Evolutionary conservation across 345 rosid genomes (phyloP), one percentile per base, ranked within the genome.

Genomic region (Hypericum androsaemum): DNA sequence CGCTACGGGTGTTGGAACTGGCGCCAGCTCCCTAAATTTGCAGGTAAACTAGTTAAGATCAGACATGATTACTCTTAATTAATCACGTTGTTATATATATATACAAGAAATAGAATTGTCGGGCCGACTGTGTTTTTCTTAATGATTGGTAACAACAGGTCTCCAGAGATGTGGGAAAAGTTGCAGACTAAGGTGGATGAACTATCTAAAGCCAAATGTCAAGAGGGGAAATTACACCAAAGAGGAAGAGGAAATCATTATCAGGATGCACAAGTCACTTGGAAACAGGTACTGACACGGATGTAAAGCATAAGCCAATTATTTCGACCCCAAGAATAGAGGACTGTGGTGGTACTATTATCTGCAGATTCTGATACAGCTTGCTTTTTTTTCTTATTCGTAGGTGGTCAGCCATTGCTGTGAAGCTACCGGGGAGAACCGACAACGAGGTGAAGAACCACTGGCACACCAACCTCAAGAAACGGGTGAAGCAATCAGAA

Each of bases 1-100:
- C 45, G 37, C n/a, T 56, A 56, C 13, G 60, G 60, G 22, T 43
- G 50, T 39, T 56, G 60, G 60, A 56, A 56, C 14, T 56, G 60
- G 60, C 50, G 41, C 41, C 60, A 56, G 37, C 10, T 56, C 8
- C 60, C 60, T 28, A 56, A 56, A 9, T 44, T n/a, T 13, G 60
- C 60, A 28, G 60, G 60, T 56, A 56, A n/a, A 28, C 28, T 13
- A 39, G 32, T 22, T 7, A 10, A 12, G 8, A 22, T 17, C 13
- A 7, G 15, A 10, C 32, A 7, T 41, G 6, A 13, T 10, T 13
- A 1, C 39, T 39, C 56, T 35, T 11, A 51, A 8, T 13, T 13
- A 22, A 9, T 50, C 10, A 16, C 7, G 5, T 51, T 51, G 12
- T 11, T 35, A 28, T 22, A 4, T 22, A 22, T 22, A 22, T 22